Evolutionary conservation across 495 filamentous ascomycete species (phyloP), one percentile per base, ranked within the genome.

Genomic region (Hypoxylon intermedium): DNA sequence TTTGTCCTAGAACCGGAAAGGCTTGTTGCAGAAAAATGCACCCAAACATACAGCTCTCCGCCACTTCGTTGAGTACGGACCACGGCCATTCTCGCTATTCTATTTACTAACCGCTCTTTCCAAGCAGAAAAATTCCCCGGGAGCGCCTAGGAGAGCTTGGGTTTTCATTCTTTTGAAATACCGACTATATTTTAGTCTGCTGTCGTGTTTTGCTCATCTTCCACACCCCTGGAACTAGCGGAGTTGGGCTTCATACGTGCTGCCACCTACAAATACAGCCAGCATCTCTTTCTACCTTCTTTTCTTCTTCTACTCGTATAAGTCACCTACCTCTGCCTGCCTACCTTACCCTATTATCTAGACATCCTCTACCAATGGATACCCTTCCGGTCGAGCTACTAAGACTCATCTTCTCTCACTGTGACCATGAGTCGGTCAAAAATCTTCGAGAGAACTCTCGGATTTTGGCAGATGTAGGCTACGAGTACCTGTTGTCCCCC

Each of bases 371-470:
- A 49, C 54, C 53, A 65, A 71, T 71, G 68, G 68, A 71, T 67
- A 61, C 53, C 47, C 70, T 79, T 37, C 78, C 78, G 9, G 76
- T 79, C 46, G 78, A 81, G 73, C 73, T 81, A 40, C 51, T 81
- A 33, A 70, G 73, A 56, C 75, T 79, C 66, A 72, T 81, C 61
- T 81, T 73, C 54, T 64, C 73, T 36, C 71, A 71, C 55, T 79
- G 77, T 65, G 78, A 79, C 43, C 51, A 54, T 15, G 45, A 69
- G 31, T 63, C 74, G 4, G 71, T 76, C 38, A 71, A 68, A 43
- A 71, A 71, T 40, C 67, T 81, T 60, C 77, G 78, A 13, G 74
- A 71, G 33, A 69, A 58, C 31, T 72, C 68, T 38, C 63, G 49
- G 36, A 71, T 67, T 23, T 65, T 73, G 34, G 78, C 77, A 45